Base-by-base conservation (phyloP, 495 filamentous ascomycete species). In the Penicillium salamii region DNA sequence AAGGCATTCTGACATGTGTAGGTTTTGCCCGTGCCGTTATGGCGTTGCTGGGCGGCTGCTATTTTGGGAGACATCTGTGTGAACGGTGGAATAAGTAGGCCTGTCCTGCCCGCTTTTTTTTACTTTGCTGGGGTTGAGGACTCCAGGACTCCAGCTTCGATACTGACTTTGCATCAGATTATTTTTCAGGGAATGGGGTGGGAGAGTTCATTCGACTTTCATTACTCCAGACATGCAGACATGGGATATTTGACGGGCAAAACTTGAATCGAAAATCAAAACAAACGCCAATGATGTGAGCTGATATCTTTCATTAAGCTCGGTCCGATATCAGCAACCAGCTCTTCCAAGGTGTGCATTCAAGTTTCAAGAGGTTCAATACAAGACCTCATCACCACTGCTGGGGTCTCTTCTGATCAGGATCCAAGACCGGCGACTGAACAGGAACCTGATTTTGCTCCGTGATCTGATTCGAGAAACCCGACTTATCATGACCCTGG, bases 161-260 rank as follows among this genome's bases (percentile, higher is more conserved):
- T n/a, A n/a, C n/a, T n/a, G n/a, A n/a, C n/a, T n/a, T n/a, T n/a
- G n/a, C n/a, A n/a, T n/a, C n/a, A n/a, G n/a, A n/a, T n/a, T n/a
- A n/a, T n/a, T n/a, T n/a, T n/a, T n/a, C n/a, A n/a, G n/a, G n/a
- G n/a, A n/a, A n/a, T n/a, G n/a, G n/a, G n/a, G n/a, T n/a, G n/a
- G n/a, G n/a, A n/a, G n/a, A n/a, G n/a, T n/a, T n/a, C n/a, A n/a
- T n/a, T n/a, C n/a, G n/a, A n/a, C n/a, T n/a, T n/a, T n/a, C n/a
- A n/a, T n/a, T 35, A 45, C 20, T 26, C 26, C 32, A 35, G 23
- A 39, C 24, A 48, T 32, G 35, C 45, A 32, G 45, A 48, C 45
- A 48, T 39, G 38, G 50, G 51, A 49, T 53, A 53, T 53, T 49
- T 49, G 12, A 34, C 13, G 24, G 34, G 23, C 24, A 28, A 2